These are phyloP conservation scores for Dillenia turbinata DNA, from an alignment of 164 flowering plant genomes.

Conservation along the genomic window DNA sequence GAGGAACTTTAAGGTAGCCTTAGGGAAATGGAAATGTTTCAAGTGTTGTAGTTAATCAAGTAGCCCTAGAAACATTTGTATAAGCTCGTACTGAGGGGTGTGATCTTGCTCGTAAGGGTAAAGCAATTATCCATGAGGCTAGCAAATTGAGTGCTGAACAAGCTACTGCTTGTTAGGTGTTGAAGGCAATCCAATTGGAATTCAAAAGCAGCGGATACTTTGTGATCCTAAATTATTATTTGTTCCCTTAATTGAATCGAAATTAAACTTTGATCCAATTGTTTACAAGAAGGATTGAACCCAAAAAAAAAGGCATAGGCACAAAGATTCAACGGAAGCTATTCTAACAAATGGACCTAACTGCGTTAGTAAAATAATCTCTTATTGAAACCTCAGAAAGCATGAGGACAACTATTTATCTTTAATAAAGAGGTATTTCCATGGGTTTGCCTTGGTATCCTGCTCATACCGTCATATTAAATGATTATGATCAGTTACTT, in stretches of 20 bases:
- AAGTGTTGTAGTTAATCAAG: conserved; percentile 10
- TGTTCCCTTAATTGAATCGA: background rate
- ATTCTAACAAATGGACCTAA: too few species aligned
- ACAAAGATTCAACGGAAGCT: too few species aligned
- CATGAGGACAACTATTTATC: too few species aligned
- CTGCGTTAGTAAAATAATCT: too few species aligned
- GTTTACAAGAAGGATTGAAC: conserved; percentile 3
- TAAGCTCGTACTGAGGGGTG: conserved; percentile 13
- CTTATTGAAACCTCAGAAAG: too few species aligned
- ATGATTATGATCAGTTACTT: too few species aligned
- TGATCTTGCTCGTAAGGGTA: conserved; percentile 8
- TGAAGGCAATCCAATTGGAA: conserved; percentile 4
- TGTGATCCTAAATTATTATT: background rate
- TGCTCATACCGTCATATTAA: too few species aligned
- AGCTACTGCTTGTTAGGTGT: too few species aligned
- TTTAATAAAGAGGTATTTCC: too few species aligned
- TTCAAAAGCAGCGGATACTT: background rate
- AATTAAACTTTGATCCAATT: conserved; percentile 1
- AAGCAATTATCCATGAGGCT: conserved; percentile 4
- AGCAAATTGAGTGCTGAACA: conserved; percentile 8
- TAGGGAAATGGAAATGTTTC: conserved; percentile 19
- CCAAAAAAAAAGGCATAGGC: background rate
- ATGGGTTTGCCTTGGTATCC: too few species aligned
- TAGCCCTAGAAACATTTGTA: conserved; percentile 14
- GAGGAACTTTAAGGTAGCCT: too few species aligned